Evolutionary conservation across 495 filamentous ascomycete genomes (phyloP).

Genomic region (Hypoxylon perforatum): DNA sequence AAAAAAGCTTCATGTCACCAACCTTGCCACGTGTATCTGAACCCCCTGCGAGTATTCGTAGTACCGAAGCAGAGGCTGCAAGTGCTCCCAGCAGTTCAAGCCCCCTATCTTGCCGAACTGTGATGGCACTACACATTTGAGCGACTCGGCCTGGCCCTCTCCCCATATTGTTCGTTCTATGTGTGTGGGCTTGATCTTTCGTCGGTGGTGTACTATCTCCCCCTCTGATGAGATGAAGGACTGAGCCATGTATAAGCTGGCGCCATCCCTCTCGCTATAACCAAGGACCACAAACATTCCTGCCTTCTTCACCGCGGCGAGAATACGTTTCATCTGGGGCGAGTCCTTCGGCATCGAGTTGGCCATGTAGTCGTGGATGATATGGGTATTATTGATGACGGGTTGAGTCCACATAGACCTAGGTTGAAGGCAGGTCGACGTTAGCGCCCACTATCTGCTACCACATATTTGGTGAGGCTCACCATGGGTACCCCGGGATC

Average conservation of each 20-base stretch:
- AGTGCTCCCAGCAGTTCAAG: constrained; percentile 68
- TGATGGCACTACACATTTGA: constrained; percentile 56
- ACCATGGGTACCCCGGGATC: constrained; percentile 67
- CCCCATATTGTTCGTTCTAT: constrained; percentile 71
- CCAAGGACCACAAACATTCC: constrained; percentile 62
- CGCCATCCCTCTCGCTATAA: constrained; percentile 60
- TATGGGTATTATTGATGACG: constrained; percentile 54
- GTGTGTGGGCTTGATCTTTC: constrained; percentile 71
- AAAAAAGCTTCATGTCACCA: constrained; percentile 50
- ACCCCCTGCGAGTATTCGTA: constrained; percentile 63
- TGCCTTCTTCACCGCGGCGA: constrained; percentile 51
- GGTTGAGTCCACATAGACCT: constrained; percentile 50
- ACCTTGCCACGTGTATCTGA: constrained; percentile 68
- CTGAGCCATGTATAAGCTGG: constrained; percentile 68
- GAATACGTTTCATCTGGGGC: constrained; percentile 61
- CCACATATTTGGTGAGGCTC: constrained; percentile 55
- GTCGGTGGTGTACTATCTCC: constrained; percentile 56
- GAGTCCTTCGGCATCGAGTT: constrained; percentile 61
- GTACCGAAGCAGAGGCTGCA: constrained; percentile 69
- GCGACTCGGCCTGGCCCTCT: constrained; percentile 58
- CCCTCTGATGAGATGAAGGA: constrained; percentile 60
- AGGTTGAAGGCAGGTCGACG: constrained; percentile 35
- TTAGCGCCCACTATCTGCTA: constrained; percentile 28
- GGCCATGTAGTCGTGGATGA: constrained; percentile 59
- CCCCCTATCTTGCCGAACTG: constrained; percentile 60